Evolutionary conservation across 192 early-diverging fungal genomes (phyloP), one percentile per base, ranked within the genome.

Genomic region (Coemansia sp.): DNA sequence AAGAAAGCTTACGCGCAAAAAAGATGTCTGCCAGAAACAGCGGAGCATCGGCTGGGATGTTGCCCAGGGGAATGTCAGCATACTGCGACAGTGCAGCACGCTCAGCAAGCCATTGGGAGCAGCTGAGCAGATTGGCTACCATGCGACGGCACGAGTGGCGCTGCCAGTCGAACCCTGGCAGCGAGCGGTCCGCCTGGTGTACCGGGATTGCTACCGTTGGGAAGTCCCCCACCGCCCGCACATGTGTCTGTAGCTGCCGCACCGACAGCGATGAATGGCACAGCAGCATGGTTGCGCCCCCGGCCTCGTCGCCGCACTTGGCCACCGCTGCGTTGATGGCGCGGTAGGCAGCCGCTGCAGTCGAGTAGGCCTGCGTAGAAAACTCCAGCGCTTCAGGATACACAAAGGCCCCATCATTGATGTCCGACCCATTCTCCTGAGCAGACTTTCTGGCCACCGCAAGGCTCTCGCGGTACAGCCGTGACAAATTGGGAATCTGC

Each of bases 101-200:
- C 46, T 91, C 87, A 23, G 81, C 72, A 39, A 96, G 58, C 79
- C 87, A 94, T 42, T 76, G 76, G 58, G 87, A 81, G 37, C 94
- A 62, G 42, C 84, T 78, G 39, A 95, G 78, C 50, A 91, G 87
- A 50, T 88, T 87, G 13, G 79, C 75, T 10, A 96, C 59, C 87
- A 95, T 91, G n/a, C 84, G 66, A 19, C 81, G 77, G 19, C 80
- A 65, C 5, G 82, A 83, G 33, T 84, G 81, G 23, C 78, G 74
- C 68, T 92, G 88, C 97, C 97, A 97, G 42, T 88, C 88, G 3
- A 96, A 63, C 6, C 91, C 81, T 9, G 89, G 89, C 50, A 97
- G 85, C 9, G 59, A 62, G 23, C 80, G 80, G 59, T 93, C 89
- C 18, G 81, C 79, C 53, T 85, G 82, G 59, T 90, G 83, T 14